Evolutionary conservation across 441 rosid species (phyloP).

Genomic region (Corymbia citriodora): DNA sequence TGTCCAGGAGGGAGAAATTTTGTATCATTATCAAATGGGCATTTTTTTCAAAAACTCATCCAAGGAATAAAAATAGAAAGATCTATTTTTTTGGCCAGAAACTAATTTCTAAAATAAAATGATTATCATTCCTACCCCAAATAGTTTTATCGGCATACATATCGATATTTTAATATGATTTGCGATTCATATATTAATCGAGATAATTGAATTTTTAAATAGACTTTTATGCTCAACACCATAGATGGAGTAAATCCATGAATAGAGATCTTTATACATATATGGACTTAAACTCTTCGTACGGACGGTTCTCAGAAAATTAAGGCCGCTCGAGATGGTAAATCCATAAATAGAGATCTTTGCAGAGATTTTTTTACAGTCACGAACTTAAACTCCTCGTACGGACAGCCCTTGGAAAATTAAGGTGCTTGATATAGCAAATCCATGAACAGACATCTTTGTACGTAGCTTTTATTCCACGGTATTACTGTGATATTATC

Average conservation of each 20-base stretch:
- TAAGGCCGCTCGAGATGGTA: not conserved
- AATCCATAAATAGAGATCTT: not conserved
- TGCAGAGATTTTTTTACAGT: not conserved
- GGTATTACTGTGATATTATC: not conserved
- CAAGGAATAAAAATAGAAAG: no score
- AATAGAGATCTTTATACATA: not conserved
- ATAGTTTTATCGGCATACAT: not conserved
- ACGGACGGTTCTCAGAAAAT: not conserved
- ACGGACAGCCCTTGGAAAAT: not conserved
- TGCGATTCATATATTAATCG: not conserved
- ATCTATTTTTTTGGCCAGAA: no score
- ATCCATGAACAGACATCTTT: no score
- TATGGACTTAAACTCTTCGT: not conserved
- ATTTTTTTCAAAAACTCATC: no score
- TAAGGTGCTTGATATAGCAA: not conserved
- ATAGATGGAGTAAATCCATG: not conserved
- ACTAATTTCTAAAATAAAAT: no score
- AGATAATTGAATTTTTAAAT: not conserved
- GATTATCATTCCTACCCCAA: no score
- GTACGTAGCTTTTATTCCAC: not conserved
- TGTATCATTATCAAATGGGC: no score
- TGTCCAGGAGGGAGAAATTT: no score
- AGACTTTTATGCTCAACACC: not conserved
- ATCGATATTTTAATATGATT: not conserved
- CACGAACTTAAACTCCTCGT: not conserved